A percentile compares a stretch with the other conserved stretches of the same genome.
These are phyloP conservation scores for Coemansia sp. DNA, from an alignment of 192 early-diverging fungal genomes.

Conservation along the genomic window DNA sequence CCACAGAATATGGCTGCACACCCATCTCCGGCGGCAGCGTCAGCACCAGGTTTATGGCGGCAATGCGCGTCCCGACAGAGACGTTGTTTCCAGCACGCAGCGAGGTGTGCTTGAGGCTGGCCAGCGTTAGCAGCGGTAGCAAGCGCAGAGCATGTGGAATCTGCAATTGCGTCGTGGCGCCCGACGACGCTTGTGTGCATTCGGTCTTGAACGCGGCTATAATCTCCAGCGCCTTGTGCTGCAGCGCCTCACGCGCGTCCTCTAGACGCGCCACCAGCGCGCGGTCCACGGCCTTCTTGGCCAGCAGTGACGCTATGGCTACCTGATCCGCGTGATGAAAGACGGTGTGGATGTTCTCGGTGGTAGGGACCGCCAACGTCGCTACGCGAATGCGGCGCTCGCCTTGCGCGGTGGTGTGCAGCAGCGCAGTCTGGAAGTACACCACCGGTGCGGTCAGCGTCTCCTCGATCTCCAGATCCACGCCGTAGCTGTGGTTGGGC, in stretches of 20 bases:
- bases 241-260: slow-evolving; percentile 89
- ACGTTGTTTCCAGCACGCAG: slow-evolving; percentile 66
- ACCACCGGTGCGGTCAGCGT: slow-evolving; percentile 65
- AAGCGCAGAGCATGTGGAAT: slow-evolving; percentile 83
- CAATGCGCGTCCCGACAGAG: slow-evolving; percentile 77
- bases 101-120: slow-evolving; percentile 75
- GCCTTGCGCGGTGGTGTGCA: slow-evolving; percentile 85
- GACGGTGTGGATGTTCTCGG: slow-evolving; percentile 73
- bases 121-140: slow-evolving; percentile 79
- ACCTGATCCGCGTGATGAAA: slow-evolving; percentile 82
- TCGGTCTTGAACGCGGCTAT: slow-evolving; percentile 83
- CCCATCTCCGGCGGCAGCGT: slow-evolving; percentile 79
- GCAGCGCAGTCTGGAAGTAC: slow-evolving; percentile 92
- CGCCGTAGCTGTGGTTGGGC: slow-evolving; percentile 86
- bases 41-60: slow-evolving; percentile 74
- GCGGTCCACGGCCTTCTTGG: slow-evolving; percentile 91
- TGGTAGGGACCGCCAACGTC: slow-evolving; percentile 86
- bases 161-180: slow-evolving; percentile 78
- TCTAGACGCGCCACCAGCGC: slow-evolving; percentile 83
- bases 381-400: slow-evolving; percentile 94
- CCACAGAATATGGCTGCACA: slow-evolving; percentile 65
- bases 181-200: slow-evolving; percentile 66
- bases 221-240: slow-evolving; percentile 85
- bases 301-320: slow-evolving; percentile 76
- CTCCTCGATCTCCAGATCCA: slow-evolving; percentile 83